Evolutionary conservation across 2,329 filamentous ascomycete species (phyloP).

Genomic region (Penicillium brasilianum): DNA sequence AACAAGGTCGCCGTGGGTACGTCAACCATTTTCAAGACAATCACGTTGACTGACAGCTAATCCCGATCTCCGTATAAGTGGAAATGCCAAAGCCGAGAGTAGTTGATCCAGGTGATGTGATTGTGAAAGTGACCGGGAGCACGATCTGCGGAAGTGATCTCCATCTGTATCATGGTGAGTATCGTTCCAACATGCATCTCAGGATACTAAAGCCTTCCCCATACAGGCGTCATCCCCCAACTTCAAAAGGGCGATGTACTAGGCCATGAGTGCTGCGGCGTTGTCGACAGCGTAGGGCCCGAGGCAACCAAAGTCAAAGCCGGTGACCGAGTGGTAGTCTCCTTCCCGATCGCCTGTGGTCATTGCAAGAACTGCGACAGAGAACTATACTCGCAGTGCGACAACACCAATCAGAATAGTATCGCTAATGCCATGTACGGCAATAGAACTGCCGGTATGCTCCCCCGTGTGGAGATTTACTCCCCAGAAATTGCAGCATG

Average conservation of each 20-base stretch:
- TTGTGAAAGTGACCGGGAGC: conserved; percentile 74
- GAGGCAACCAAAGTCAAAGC: conserved; percentile 59
- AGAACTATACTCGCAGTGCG: conserved; percentile 79
- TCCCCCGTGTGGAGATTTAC: conserved; percentile 64
- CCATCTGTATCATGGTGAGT: conserved; percentile 53
- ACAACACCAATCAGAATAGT: conserved; percentile 76
- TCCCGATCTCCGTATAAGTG: conserved; percentile 43
- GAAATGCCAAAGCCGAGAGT: conserved; percentile 73
- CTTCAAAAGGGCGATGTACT: conserved; percentile 69
- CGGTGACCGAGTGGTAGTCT: conserved; percentile 77
- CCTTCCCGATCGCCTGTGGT: conserved; percentile 77
- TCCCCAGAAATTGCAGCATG: neutral
- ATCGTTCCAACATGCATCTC: too few relatives aligned
- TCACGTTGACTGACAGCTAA: neutral
- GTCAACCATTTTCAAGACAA: neutral
- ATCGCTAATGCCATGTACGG: conserved; percentile 82
- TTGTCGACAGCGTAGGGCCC: conserved; percentile 61
- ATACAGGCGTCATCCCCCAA: conserved; percentile 58
- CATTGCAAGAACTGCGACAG: conserved; percentile 77
- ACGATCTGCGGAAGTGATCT: conserved; percentile 67
- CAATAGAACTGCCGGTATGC: conserved; percentile 69
- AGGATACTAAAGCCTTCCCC: too few relatives aligned
- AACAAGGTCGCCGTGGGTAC: conserved; percentile 72
- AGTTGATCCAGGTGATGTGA: conserved; percentile 75
- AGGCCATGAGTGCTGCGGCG: conserved; percentile 62